Base-by-base conservation (phyloP, 305 asterid genomes). In the Solanum chacoense region DNA sequence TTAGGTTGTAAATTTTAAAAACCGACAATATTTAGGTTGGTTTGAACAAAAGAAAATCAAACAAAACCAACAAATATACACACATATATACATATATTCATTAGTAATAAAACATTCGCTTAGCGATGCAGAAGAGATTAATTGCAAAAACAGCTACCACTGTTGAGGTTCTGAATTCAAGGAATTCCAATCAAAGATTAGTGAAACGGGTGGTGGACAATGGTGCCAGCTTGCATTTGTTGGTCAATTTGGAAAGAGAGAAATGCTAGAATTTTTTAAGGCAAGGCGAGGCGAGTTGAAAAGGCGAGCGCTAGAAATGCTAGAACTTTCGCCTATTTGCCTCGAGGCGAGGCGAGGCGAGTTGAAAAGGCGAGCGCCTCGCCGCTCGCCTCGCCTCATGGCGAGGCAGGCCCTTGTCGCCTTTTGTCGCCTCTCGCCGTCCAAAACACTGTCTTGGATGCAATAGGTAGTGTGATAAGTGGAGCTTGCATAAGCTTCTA, bases 401-500 rank as follows among this genome's bases (percentile, higher is more conserved):
- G n/a, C n/a, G n/a, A n/a, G n/a, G n/a, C n/a, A n/a, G n/a, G n/a
- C n/a, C n/a, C n/a, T n/a, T n/a, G n/a, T n/a, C n/a, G n/a, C n/a
- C n/a, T n/a, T n/a, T n/a, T n/a, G n/a, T n/a, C n/a, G n/a, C n/a
- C n/a, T n/a, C n/a, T n/a, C n/a, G n/a, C n/a, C n/a, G n/a, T n/a
- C n/a, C n/a, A n/a, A n/a, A n/a, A n/a, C n/a, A n/a, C n/a, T n/a
- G n/a, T n/a, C 50, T 40, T n/a, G 20, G 29, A 8, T 73, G 26
- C 34, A 87, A 67, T 69, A 36, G 12, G 88, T 93, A 45, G 98
- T 18, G 73, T 88, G 73, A 91, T 93, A 38, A 92, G 98, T 73
- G 98, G 97, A 88, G 90, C 91, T 87, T 92, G 98, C 35, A 89
- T 92, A 76, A 95, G 95, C 92, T 93, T 96, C 92, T 94, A 94